Percentiles rank a stretch among this genome's conserved stretches.
phyloP scores from a whole-genome alignment of 345 rosid genomes.

The Gossypium ekmanianum region DNA sequence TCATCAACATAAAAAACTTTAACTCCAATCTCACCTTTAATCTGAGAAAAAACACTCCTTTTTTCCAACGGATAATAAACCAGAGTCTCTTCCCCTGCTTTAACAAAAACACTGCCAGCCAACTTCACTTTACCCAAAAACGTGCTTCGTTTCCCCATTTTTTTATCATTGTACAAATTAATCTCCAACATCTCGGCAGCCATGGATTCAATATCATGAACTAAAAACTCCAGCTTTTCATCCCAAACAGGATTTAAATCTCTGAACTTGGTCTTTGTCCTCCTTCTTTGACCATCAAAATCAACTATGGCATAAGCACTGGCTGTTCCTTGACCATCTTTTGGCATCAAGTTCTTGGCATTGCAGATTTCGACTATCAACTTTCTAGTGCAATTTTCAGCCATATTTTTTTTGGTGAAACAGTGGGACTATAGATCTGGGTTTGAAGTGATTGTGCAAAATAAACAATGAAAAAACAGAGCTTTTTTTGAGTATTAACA shows the following conservation, averaged over 20 bases:
- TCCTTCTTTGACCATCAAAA: conserved; percentile 73
- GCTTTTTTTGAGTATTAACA: not conserved
- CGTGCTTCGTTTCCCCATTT: conserved; percentile 55
- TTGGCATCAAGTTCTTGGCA: conserved; percentile 85
- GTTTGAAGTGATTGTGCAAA: conserved; percentile 2
- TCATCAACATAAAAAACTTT: conserved; percentile 67
- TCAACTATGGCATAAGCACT: conserved; percentile 82
- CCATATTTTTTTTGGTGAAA: conserved; percentile 28
- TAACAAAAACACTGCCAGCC: conserved; percentile 50
- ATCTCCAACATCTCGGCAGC: conserved; percentile 64
- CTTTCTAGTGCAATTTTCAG: conserved; percentile 50
- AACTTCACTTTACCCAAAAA: conserved; percentile 83
- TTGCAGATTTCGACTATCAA: conserved; percentile 71
- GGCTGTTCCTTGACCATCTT: conserved; percentile 93
- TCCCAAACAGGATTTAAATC: conserved; percentile 94
- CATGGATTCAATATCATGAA: conserved; percentile 60
- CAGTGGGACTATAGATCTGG: not conserved
- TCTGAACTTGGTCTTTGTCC: conserved; percentile 73
- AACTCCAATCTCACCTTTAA: conserved; percentile 82
- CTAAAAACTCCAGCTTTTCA: conserved; percentile 75
- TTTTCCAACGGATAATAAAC: conserved; percentile 85
- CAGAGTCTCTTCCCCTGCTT: conserved; percentile 60
- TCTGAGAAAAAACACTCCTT: conserved; percentile 80
- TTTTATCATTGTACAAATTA: conserved; percentile 76
- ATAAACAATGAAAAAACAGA: not conserved